phyloP scores from a whole-genome alignment of 148 eudicot species.

The Amaranthus palmeri region DNA sequence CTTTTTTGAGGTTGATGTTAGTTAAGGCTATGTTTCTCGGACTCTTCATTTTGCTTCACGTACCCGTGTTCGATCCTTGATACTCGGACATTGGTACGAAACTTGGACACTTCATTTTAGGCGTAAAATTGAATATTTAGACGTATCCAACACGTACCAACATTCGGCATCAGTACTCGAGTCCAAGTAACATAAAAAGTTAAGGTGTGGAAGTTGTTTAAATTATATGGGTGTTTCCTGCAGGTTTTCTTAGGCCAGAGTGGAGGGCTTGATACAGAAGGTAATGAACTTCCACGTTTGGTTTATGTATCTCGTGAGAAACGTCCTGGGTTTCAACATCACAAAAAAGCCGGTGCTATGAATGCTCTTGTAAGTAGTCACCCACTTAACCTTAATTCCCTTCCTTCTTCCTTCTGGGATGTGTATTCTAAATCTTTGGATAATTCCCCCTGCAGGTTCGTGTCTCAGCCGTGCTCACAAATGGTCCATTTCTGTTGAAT shows the following conservation, averaged over 20 bases:
- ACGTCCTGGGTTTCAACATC: conserved; percentile 48
- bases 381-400: neutral
- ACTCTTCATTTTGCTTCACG: neutral
- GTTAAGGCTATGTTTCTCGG: neutral
- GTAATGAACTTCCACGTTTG: conserved; percentile 46
- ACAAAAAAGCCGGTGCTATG: conserved; percentile 50
- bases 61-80: too few species aligned
- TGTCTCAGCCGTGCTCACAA: conserved; percentile 41
- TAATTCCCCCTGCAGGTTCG: conserved; percentile 29
- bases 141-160: too few species aligned
- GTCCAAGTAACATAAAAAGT: too few species aligned
- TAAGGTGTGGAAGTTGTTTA: neutral
- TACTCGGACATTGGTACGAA: neutral
- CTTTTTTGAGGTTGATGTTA: neutral
- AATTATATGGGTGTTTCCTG: conserved; percentile 12
- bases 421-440: conserved; percentile 1
- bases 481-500: conserved; percentile 41
- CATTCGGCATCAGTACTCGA: too few species aligned
- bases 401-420: neutral
- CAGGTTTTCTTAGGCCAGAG: conserved; percentile 43
- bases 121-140: too few species aligned
- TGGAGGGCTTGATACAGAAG: conserved; percentile 47
- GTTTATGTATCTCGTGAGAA: conserved; percentile 49
- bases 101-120: too few species aligned
- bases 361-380: conserved; percentile 39